Conservation (phyloP, 192 early-diverging fungal genomes). For the Cetraspora pellucida region DNA sequence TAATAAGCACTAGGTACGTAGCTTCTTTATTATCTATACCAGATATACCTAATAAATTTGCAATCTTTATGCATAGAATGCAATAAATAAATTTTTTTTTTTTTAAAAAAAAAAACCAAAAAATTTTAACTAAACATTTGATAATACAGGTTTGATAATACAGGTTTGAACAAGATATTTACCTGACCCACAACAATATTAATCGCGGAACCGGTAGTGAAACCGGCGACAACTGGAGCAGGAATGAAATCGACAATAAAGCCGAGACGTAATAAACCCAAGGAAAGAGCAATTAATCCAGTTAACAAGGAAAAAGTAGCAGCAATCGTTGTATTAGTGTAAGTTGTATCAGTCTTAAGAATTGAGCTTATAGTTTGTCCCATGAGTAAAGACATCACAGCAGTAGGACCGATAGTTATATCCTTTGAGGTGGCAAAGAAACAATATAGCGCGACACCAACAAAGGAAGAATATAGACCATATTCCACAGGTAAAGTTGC, state of each 20-base stretch:
- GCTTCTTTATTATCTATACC: constrained; percentile 72
- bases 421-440: constrained; percentile 80
- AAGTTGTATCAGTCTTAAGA: neutral
- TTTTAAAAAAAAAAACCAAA: neutral
- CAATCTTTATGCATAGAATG: neutral
- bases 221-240: constrained; percentile 80
- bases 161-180: neutral
- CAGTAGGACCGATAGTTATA: constrained; percentile 73
- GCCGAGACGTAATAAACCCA: constrained; percentile 84
- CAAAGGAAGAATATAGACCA: constrained; percentile 75
- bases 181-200: constrained; percentile 78
- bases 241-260: constrained; percentile 89
- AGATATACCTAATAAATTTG: constrained; percentile 78
- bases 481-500: constrained; percentile 68
- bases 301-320: constrained; percentile 69
- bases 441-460: constrained; percentile 63
- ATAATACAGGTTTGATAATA: neutral
- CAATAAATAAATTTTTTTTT: neutral
- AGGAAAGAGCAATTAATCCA: constrained; percentile 70
- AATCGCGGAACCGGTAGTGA: constrained; percentile 82
- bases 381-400: constrained; percentile 24
- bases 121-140: too few species aligned
- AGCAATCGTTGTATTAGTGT: constrained; percentile 41
- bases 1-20: constrained; percentile 76
- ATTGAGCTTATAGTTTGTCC: neutral